phyloP scores from a whole-genome alignment of 2,329 filamentous ascomycete species.

The Botryotinia calthae region DNA sequence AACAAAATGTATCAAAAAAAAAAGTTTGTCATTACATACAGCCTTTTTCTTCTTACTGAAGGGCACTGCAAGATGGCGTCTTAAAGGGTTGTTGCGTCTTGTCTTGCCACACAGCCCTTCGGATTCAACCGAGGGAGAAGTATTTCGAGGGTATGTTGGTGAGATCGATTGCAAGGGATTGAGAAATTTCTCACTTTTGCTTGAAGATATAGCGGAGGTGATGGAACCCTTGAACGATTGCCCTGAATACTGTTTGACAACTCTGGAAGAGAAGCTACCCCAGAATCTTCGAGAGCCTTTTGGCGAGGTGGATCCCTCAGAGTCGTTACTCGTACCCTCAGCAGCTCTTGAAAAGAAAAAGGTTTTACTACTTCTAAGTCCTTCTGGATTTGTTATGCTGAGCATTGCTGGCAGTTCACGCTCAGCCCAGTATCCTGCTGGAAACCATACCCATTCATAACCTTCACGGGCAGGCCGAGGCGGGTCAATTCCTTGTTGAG shows the following conservation, averaged over 20 bases:
- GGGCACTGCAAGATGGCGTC: conserved; percentile 17
- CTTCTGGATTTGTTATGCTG: not conserved
- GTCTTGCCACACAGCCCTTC: conserved; percentile 31
- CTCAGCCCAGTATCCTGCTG: conserved; percentile 62
- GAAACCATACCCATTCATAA: conserved; percentile 62
- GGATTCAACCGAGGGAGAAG: conserved; percentile 16
- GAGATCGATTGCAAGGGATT: conserved; percentile 21
- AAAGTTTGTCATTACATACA: conserved; percentile 21
- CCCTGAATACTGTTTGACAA: conserved; percentile 4
- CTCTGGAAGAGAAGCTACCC: conserved; percentile 14
- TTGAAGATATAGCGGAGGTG: conserved; percentile 7
- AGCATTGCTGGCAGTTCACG: conserved; percentile 40
- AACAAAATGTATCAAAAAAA: not conserved
- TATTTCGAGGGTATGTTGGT: conserved; percentile 21
- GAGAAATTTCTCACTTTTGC: conserved; percentile 8
- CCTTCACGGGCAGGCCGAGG: conserved; percentile 54
- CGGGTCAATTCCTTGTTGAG: conserved; percentile 43
- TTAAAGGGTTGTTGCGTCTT: conserved; percentile 24
- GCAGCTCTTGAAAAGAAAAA: not conserved
- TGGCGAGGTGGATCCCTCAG: conserved; percentile 11
- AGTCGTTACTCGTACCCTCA: not conserved
- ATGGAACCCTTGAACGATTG: not conserved
- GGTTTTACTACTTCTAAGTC: conserved; percentile 2
- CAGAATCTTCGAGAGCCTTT: conserved; percentile 15
- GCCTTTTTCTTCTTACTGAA: conserved; percentile 20